Base-by-base conservation (phyloP, 345 rosid genomes). In the Corymbia maculata region DNA sequence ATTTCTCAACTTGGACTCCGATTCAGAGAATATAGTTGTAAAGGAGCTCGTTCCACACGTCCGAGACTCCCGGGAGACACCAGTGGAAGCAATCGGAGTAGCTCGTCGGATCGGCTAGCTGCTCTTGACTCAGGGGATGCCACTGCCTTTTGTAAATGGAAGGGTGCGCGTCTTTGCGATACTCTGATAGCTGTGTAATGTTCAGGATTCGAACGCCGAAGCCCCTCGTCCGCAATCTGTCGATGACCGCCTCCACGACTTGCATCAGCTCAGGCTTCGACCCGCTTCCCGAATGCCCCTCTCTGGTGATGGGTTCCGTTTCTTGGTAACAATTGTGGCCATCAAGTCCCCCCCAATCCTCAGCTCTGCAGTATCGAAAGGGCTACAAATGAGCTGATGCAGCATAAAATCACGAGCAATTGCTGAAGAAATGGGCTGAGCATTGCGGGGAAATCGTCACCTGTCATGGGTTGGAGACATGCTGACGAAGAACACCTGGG, bases 401-500 rank as follows among this genome's bases (percentile, higher is more conserved):
- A 64, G 22, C 52, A 32, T 32, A 64, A 59, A 80, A 88, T 36
- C 22, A 1, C 14, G 7, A 87, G 26, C 52, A 32, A 26, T n/a
- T 13, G 49, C 47, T 8, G 12, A 44, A 45, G 36, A 7, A 14
- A 52, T 42, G 19, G 49, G 28, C 50, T 28, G 51, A 21, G 22
- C 55, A 10, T 53, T 36, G 66, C 52, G 7, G 49, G 59, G 44
- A 30, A n/a, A 61, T 22, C 19, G 53, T 8, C 90, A 97, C 99
- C 94, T 96, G 91, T 94, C 91, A 85, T 96, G 99, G 79, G 96
- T 95, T 36, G 99, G 99, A 52, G 99, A 96, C 97, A 94, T 94
- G 92, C 94, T 94, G 82, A 90, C 92, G 89, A 96, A 97, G 92
- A 96, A 96, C 89, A 96, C 90, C 26, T 91, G 93, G 89, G 98